Base-by-base conservation (phyloP, 1,139 yeast species). In the Arxiozyma slooffiae region DNA sequence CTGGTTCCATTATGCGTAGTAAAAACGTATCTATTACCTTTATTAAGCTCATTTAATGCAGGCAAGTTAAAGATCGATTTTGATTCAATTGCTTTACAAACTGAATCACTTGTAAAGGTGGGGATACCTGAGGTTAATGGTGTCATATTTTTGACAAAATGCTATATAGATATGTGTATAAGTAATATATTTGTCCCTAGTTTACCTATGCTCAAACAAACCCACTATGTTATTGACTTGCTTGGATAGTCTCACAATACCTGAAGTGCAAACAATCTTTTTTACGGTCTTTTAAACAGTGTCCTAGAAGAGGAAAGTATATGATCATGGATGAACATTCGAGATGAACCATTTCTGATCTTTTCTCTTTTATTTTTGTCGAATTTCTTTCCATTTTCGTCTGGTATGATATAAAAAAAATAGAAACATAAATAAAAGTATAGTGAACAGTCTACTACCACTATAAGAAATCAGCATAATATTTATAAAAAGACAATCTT, bases 1-100 rank as follows among this genome's bases (percentile, higher is more conserved):
- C 48, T 54, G 2, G 44, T 46, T 1, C 61, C 62, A 26, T 58
- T 50, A 21, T 50, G 30, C 3, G 54, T 44, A 18, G 59, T 55
- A 21, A 55, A 53, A 18, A 57, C 47, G 22, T 56, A 56, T 34
- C 61, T 51, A 14, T 45, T 7, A 14, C 30, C 22, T 14, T 11
- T 17, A 24, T 21, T 17, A 17, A 23, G 26, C 30, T 17, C 22
- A n/a, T 40, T 42, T n/a, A 22, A 14, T 11, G 26, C 38, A 8
- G 50, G 43, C 2, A 43, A 36, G 16, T 38, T 38, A n/a, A 48
- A 43, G 18, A 48, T 48, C 3, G 50, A 36, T 39, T 36, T 48
- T 14, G 42, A 21, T 22, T 38, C 40, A n/a, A 48, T 44, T 20
- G 36, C 7, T 20, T 23, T 30, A 34, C 43, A 46, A 20, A 39